A percentile compares a stretch with the other conserved stretches of the same genome.
phyloP scores from a whole-genome alignment of 495 filamentous ascomycete genomes.

The Elaphomyces granulatus region DNA sequence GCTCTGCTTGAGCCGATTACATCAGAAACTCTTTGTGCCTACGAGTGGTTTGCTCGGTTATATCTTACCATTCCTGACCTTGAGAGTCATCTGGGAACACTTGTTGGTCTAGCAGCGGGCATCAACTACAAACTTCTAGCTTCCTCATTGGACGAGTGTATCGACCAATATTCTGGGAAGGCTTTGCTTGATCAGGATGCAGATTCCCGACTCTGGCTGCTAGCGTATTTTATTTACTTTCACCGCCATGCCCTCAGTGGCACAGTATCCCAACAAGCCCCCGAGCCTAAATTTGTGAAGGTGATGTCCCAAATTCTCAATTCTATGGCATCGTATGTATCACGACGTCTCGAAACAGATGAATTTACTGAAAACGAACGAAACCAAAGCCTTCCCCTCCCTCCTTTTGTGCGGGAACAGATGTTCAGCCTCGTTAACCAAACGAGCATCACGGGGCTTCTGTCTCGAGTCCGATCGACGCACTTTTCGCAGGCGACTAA shows the following conservation, averaged over 20 bases:
- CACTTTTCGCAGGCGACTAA: conserved; percentile 14
- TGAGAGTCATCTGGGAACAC: conserved; percentile 21
- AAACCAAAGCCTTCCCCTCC: conserved; percentile 23
- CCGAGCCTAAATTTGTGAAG: conserved; percentile 46
- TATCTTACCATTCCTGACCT: conserved; percentile 40
- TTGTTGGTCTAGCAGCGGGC: conserved; percentile 32
- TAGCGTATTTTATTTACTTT: conserved; percentile 69
- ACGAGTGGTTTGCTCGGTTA: conserved; percentile 41
- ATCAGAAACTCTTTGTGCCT: conserved; percentile 34
- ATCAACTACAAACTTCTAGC: conserved; percentile 43
- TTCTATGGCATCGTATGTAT: conserved; percentile 45
- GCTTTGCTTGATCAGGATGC: conserved; percentile 12
- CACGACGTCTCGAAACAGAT: conserved; percentile 35
- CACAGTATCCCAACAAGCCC: conserved; percentile 23
- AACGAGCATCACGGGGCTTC: conserved; percentile 44
- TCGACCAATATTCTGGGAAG: conserved; percentile 5
- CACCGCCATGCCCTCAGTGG: conserved; percentile 38
- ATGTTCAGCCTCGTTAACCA: conserved; percentile 51
- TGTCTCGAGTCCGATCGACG: conserved; percentile 29
- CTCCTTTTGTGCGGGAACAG: conserved; percentile 44
- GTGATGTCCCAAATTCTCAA: conserved; percentile 50
- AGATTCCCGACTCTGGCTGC: conserved; percentile 50
- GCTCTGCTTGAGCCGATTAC: conserved; percentile 35
- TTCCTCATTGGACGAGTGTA: conserved; percentile 24
- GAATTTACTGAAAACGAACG: conserved; percentile 12